Base-by-base conservation (phyloP, 1,284 basidiomycete genomes). In the Coniferiporia weirii region DNA sequence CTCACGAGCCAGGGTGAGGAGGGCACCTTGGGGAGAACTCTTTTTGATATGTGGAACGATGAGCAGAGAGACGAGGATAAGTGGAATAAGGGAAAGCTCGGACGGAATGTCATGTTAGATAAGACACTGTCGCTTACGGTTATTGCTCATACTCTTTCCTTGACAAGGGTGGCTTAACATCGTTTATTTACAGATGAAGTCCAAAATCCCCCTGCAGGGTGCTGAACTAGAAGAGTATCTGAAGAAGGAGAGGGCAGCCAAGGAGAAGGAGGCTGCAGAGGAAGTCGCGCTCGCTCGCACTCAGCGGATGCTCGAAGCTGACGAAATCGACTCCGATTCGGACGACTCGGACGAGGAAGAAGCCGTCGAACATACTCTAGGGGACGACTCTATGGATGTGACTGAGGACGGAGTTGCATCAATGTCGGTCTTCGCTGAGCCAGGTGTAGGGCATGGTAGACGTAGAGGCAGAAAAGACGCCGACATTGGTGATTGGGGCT, bases 31-130 rank as follows among this genome's bases (percentile, higher is more conserved):
- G 83, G 86, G 9, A 82, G 90, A 12, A 76, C 83, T 7, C 76
- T 99, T 44, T 98, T 93, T 67, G 82, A 93, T 52, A 81, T 81
- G 60, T 99, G 96, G 96, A 90, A 95, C 64, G 74, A 76, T 48
- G 76, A 81, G 1, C 96, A 98, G 73, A 75, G 84, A 35, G 78
- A 81, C 1, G 86, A 88, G 45, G 83, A 88, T 12, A 90, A 87
- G 64, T 95, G 91, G 86, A 92, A 95, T 55, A 83, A 84, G 62
- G 95, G 95, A 2, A 89, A 84, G 66, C 90, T 98, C 48, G 97
- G 96, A 1, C 82, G 80, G 59, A 85, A 90, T 54, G 78, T 93
- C 55, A 85, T 87, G 80, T 77, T 94, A 77, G 85, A 91, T 61
- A 85, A 85, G 20, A 71, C 72, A 9, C 70, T 95, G 55, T 77